Conservation (phyloP, 2,329 filamentous ascomycete species). For the Alternaria atra region DNA sequence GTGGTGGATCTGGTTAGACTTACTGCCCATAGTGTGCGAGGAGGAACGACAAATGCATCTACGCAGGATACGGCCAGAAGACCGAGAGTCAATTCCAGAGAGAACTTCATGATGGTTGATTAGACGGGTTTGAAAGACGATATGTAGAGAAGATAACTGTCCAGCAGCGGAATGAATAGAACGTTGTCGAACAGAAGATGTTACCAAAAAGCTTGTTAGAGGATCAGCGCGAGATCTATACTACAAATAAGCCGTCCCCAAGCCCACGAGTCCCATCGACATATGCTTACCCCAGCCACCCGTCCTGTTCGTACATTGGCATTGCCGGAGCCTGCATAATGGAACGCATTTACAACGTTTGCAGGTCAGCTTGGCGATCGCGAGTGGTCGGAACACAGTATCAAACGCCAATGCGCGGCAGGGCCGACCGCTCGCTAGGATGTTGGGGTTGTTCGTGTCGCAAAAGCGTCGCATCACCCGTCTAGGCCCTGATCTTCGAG, state of each 20-base stretch:
- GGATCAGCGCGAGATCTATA: background rate
- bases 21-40: conserved; percentile 32
- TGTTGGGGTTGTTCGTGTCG: conserved; percentile 22
- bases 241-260: background rate
- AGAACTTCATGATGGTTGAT: conserved; percentile 37
- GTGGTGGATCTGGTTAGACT: conserved; percentile 5
- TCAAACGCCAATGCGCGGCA: conserved; percentile 21
- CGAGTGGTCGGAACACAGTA: conserved; percentile 8
- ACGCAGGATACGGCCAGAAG: conserved; percentile 35
- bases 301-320: conserved; percentile 7
- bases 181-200: background rate
- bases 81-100: conserved; percentile 24
- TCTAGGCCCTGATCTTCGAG: background rate
- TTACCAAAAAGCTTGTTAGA: background rate
- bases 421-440: conserved; percentile 9
- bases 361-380: conserved; percentile 8
- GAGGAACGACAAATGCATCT: conserved; percentile 30
- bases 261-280: conserved; percentile 8
- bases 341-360: conserved; percentile 28
- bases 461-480: conserved; percentile 24
- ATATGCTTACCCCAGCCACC: conserved; percentile 13
- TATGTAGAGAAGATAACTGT: conserved; percentile 18
- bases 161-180: conserved; percentile 24
- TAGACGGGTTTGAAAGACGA: background rate
- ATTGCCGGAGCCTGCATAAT: conserved; percentile 21